phyloP scores from a whole-genome alignment of 306 rosid species.

The Alnus rubra region DNA sequence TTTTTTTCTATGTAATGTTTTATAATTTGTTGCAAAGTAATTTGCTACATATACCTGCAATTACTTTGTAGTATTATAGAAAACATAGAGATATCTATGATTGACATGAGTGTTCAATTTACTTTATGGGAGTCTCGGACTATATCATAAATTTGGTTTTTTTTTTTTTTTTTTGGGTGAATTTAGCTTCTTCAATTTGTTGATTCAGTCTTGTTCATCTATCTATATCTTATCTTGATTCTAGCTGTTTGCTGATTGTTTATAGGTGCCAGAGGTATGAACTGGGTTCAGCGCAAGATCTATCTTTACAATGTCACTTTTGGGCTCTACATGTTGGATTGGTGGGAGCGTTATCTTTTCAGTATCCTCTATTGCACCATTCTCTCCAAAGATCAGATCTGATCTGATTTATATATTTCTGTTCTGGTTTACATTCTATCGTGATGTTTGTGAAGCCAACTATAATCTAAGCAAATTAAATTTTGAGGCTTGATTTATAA shows the following conservation, averaged over 20 bases:
- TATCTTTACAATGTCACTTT: conserved; percentile 90
- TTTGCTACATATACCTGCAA: neutral
- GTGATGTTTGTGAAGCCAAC: neutral
- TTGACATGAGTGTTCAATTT: neutral
- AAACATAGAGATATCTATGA: neutral
- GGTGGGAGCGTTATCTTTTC: conserved; percentile 96
- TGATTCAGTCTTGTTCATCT: neutral
- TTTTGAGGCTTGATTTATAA: neutral
- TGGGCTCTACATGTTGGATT: conserved; percentile 91
- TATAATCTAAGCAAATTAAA: neutral
- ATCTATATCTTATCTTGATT: neutral
- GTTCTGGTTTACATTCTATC: neutral
- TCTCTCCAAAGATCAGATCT: conserved; percentile 21
- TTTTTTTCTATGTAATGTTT: neutral
- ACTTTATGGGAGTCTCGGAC: neutral
- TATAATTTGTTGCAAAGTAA: no score
- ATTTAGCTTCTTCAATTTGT: neutral
- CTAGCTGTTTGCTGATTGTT: neutral
- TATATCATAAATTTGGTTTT: neutral
- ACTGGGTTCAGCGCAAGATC: conserved; percentile 88
- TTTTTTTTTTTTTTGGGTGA: neutral
- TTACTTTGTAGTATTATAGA: neutral
- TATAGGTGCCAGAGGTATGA: conserved; percentile 39
- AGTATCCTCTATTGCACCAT: conserved; percentile 63
- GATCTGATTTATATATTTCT: conserved; percentile 1